Conservation (phyloP, 495 filamentous ascomycete species). For the Penicillium parvum region DNA sequence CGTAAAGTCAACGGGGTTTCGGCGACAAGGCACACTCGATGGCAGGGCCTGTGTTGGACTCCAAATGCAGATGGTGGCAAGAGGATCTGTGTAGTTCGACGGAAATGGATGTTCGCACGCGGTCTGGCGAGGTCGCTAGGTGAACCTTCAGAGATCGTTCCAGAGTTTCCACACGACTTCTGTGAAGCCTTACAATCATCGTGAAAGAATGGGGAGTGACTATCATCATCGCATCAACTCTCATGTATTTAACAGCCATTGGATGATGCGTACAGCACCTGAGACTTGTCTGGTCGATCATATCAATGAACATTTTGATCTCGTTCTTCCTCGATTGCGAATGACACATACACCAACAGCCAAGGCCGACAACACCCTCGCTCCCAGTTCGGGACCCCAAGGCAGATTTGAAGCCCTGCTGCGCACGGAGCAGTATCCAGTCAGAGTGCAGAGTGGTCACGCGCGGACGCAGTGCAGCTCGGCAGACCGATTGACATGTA, state of each 20-base stretch:
- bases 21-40: neutral
- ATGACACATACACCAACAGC: constrained; percentile 1
- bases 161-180: neutral
- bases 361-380: neutral
- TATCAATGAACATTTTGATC: neutral
- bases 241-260: neutral
- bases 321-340: neutral
- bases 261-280: neutral
- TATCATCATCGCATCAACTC: neutral
- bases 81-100: constrained; percentile 1
- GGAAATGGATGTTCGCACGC: constrained; percentile 1
- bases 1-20: neutral
- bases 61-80: neutral
- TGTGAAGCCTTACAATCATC: constrained; percentile 1
- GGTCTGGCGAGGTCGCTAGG: neutral
- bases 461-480: neutral
- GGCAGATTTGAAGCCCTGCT: constrained; percentile 1
- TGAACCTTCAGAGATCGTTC: constrained; percentile 1
- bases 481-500: neutral
- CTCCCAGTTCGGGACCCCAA: neutral
- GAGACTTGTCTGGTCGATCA: neutral
- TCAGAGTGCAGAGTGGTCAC: neutral
- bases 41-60: neutral
- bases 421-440: neutral
- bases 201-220: neutral